These are phyloP conservation scores for Phytophthora rubi DNA, from an alignment of 352 stramenopile species.

Conservation along the genomic window DNA sequence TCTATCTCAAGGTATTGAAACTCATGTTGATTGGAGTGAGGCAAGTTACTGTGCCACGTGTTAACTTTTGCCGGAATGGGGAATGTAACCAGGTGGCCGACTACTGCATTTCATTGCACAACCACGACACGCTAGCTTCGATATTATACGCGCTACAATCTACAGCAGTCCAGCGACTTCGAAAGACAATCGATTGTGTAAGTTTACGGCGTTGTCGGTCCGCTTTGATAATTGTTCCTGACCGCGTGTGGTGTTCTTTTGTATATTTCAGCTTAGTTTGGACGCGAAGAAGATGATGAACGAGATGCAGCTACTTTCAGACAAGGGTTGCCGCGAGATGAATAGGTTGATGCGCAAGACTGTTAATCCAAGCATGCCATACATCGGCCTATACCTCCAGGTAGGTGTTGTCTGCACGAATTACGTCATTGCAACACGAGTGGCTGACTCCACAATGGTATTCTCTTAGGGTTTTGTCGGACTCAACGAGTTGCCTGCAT, in stretches of 20 bases:
- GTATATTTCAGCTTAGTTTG: conserved; percentile 50
- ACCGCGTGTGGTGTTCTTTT: conserved; percentile 5
- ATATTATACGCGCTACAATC: conserved; percentile 89
- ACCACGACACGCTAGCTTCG: conserved; percentile 84
- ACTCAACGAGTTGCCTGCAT: conserved; percentile 80
- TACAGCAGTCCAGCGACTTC: conserved; percentile 84
- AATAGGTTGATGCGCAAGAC: conserved; percentile 85
- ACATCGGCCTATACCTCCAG: conserved; percentile 88
- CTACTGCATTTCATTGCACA: conserved; percentile 72
- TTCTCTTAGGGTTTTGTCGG: conserved; percentile 69
- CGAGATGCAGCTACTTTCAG: conserved; percentile 79
- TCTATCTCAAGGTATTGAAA: conserved; percentile 71
- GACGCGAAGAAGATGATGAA: conserved; percentile 78
- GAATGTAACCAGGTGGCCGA: conserved; percentile 62
- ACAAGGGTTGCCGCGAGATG: conserved; percentile 87
- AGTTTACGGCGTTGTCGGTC: conserved; percentile 14
- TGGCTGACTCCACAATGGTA: conserved; percentile 7
- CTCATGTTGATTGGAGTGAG: not conserved
- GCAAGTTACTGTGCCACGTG: not conserved
- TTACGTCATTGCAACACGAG: not conserved
- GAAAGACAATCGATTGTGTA: conserved; percentile 80
- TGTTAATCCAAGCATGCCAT: conserved; percentile 82
- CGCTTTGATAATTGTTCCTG: not conserved
- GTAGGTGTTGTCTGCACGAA: conserved; percentile 30
- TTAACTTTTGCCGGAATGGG: conserved; percentile 5